Evolutionary conservation across 139 green algal species (phyloP).

Genomic region (Micractinium conductrix): DNA sequence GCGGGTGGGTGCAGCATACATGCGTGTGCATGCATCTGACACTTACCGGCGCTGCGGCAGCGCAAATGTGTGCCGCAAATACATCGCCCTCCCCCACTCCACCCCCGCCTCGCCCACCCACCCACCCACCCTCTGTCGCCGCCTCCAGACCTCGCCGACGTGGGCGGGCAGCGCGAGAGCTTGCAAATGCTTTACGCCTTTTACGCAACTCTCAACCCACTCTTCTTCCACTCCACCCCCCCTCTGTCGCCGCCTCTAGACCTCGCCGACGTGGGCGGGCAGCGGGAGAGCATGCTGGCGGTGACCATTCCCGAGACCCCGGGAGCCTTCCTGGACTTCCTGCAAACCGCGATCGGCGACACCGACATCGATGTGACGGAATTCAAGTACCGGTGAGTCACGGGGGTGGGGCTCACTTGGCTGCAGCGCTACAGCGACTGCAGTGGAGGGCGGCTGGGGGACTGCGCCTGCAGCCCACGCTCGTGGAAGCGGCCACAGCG

Average conservation of each 20-base stretch:
- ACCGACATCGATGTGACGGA: constrained; percentile 77
- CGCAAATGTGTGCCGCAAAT: no score
- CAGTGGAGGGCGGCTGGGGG: no score
- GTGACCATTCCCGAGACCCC: constrained; percentile 84
- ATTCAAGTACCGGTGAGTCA: constrained; percentile 95
- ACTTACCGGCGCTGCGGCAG: no score
- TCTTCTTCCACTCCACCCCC: neutral
- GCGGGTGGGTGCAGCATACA: no score
- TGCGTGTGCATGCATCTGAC: no score
- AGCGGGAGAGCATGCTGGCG: constrained; percentile 82
- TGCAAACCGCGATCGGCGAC: constrained; percentile 53
- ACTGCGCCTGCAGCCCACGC: no score
- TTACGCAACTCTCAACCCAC: neutral
- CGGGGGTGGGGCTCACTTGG: no score
- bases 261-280: constrained; percentile 88
- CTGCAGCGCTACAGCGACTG: no score
- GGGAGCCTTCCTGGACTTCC: constrained; percentile 74
- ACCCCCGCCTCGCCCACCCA: neutral
- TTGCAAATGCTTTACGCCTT: constrained; percentile 53
- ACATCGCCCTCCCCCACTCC: no score
- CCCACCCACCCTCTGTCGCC: neutral
- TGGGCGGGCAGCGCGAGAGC: constrained; percentile 78
- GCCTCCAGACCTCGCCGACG: constrained; percentile 85
- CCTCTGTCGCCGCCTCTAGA: constrained; percentile 47
- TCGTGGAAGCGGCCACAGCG: no score